Conservation (phyloP, 306 rosid species). For the Luffa acutangula region DNA sequence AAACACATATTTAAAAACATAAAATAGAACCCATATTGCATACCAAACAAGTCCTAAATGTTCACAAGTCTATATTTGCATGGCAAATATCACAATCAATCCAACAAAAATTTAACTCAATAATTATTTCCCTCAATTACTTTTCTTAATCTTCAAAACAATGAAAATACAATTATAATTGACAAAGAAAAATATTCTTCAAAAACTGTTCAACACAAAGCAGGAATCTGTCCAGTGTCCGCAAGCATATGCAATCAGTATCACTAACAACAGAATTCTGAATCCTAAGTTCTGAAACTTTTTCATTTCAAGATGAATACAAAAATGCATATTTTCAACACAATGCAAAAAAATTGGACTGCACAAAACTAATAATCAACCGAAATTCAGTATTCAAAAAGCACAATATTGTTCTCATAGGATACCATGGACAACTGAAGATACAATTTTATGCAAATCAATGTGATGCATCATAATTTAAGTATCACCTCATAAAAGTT, state of each 20-base stretch:
- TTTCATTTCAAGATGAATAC: not conserved
- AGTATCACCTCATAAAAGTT: conserved; percentile 54
- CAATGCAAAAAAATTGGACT: not conserved
- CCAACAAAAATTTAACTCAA: no score
- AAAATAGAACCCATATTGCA: no score
- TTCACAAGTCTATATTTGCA: no score
- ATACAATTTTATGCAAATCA: not conserved
- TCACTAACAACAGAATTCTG: not conserved
- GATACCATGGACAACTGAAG: not conserved
- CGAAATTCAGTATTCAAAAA: not conserved
- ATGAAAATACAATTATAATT: not conserved
- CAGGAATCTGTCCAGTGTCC: not conserved
- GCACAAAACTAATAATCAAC: not conserved
- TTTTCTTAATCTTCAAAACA: not conserved
- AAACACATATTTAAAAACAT: no score
- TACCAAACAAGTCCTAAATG: no score
- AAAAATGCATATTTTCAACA: not conserved
- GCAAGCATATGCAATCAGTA: not conserved
- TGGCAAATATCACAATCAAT: no score
- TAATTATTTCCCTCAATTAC: not conserved
- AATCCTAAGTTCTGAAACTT: not conserved
- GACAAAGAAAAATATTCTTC: not conserved
- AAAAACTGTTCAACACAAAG: not conserved
- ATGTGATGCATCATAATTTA: conserved; percentile 7
- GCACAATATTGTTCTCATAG: not conserved